These are phyloP conservation scores for Amaranthus cruentus DNA, from an alignment of 148 eudicot genomes.

Conservation along the genomic window DNA sequence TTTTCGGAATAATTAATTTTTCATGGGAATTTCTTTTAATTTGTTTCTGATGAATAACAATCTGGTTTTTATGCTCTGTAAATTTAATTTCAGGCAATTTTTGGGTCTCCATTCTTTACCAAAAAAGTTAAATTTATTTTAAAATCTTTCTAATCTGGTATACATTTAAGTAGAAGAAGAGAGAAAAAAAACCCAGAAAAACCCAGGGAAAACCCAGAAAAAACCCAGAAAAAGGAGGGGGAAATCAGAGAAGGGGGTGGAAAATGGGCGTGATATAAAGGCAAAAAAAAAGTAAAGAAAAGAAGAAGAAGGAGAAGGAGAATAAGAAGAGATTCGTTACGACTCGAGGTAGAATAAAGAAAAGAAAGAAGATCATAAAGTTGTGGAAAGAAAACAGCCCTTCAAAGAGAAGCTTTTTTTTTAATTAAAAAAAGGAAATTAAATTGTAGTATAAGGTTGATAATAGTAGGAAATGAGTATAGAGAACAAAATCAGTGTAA, in stretches of 20 bases:
- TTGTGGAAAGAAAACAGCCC: conserved; percentile 17
- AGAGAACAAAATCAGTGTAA: conserved; percentile 3
- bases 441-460: not conserved
- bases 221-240: not conserved
- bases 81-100: conserved; percentile 31
- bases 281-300: not conserved
- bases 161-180: not conserved
- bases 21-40: not conserved
- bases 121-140: not conserved
- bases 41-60: conserved; percentile 17
- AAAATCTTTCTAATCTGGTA: too few relatives aligned
- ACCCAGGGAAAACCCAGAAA: not conserved
- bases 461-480: not conserved
- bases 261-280: conserved; percentile 15
- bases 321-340: conserved; percentile 13
- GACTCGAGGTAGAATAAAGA: conserved; percentile 22
- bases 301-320: not conserved
- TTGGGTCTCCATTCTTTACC: conserved; percentile 1
- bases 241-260: conserved; percentile 12
- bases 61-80: conserved; percentile 46
- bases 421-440: not conserved
- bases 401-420: conserved; percentile 35
- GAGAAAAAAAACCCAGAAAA: not conserved
- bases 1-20: conserved; percentile 21
- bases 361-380: conserved; percentile 15